Percentiles rank a stretch among this genome's conserved stretches.
Evolutionary conservation across 192 early-diverging fungal species (phyloP).

Genomic region (Podila minutissima): DNA sequence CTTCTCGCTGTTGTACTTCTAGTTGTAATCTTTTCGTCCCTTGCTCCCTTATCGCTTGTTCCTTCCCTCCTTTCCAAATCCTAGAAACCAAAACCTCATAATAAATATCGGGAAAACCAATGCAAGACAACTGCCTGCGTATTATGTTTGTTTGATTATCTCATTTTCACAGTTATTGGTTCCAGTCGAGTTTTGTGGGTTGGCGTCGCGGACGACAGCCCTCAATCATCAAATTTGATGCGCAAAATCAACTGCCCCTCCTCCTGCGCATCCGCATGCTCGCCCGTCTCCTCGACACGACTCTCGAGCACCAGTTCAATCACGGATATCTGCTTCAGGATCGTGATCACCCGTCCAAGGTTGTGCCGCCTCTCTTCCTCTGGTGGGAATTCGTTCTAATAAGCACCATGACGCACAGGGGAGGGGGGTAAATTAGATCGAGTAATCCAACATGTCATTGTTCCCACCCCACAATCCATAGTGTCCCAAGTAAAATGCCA

Average conservation of each 20-base stretch:
- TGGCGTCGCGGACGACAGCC: background rate
- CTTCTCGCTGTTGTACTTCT: background rate
- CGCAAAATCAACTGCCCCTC: constrained; percentile 33
- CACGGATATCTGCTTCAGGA: constrained; percentile 24
- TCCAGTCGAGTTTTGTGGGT: background rate
- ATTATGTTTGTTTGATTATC: background rate
- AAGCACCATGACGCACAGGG: too few relatives aligned
- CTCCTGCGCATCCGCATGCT: background rate
- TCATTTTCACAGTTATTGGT: background rate
- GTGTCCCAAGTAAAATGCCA: background rate
- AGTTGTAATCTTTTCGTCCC: background rate
- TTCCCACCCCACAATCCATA: background rate
- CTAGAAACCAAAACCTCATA: too few relatives aligned
- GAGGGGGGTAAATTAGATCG: background rate
- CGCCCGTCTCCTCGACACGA: background rate
- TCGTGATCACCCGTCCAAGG: constrained; percentile 29
- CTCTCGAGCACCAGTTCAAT: constrained; percentile 28
- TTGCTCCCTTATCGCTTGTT: background rate
- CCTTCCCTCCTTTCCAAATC: background rate
- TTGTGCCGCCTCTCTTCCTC: constrained; percentile 47
- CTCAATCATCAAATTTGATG: constrained; percentile 22
- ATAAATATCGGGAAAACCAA: too few relatives aligned
- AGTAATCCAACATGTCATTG: background rate
- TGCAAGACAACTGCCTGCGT: background rate
- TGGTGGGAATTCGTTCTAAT: constrained; percentile 33